Base-by-base conservation (phyloP, 164 flowering plant genomes). In the Kingdonia uniflora region DNA sequence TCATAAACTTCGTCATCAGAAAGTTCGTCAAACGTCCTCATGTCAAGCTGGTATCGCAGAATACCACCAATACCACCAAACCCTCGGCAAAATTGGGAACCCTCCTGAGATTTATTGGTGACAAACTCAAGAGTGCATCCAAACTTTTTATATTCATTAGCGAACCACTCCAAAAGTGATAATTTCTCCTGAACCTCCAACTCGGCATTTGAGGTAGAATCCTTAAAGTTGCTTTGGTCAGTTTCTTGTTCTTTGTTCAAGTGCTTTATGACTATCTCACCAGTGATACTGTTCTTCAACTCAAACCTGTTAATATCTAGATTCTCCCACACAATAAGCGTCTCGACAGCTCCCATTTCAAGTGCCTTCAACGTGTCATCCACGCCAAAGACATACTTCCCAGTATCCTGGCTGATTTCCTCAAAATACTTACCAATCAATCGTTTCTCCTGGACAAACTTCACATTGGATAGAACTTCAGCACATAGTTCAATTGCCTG, bases 301-400 rank as follows among this genome's bases (percentile, higher is more conserved):
- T 20, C 51, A 47, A 17, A 47, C 4, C 51, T 20, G 25, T 47
- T 47, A 11, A 23, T 47, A 22, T 47, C 33, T 24, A 47, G 51
- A 47, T 47, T 47, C 29, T 47, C 51, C 51, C 51, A 47, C 10
- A 47, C 51, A 22, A 47, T 47, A 47, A 47, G 51, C 5, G 51
- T 47, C 29, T 47, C 51, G 11, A 47, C 51, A 47, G 51, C 51
- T 17, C 51, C 51, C 51, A 47, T 47, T 47, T 47, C 51, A 10
- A 47, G 29, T 47, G 51, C 51, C 51, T 47, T 47, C 51, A 22
- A 15, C 5, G 51, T 47, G 33, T 47, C 51, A 10, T 47, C 51
- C 26, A 47, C 51, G 12, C 51, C 51, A 21, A 20, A 47, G 4
- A 47, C 51, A 22, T 20, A 47, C 11, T 21, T 47, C 35, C 35